Evolutionary conservation across 2,329 filamentous ascomycete species (phyloP), one percentile per base, ranked within the genome.

Genomic region (Venturia pyrina): DNA sequence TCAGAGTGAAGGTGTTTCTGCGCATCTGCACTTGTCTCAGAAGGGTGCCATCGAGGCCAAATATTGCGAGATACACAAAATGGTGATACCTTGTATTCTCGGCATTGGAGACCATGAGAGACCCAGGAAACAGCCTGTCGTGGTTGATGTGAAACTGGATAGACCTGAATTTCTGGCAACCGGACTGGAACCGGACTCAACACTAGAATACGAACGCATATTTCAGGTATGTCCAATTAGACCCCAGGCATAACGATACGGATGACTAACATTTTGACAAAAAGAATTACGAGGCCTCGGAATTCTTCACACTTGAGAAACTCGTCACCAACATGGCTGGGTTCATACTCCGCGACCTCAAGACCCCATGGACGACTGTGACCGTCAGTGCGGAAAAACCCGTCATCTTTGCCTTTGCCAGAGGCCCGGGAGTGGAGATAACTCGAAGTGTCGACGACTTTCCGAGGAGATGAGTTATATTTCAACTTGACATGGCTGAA

Each of bases 21-120:
- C 53, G n/a, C 28, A 46, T 13, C 24, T 21, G 17, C 44, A 57
- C 21, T n/a, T 44, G 8, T 21, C 40, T 10, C n/a, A 37, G 40
- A n/a, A 24, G 4, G n/a, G 44, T 1, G n/a, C 17, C 15, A n/a
- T 66, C 8, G n/a, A 41, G 44, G 28, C 62, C 10, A 53, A 53
- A 21, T 53, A 53, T 53, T 53, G 21, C 48, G 48, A 53, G 13
- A 53, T 53, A 32, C 63, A 62, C 11, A 43, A 46, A 6, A 28
- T 66, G 6, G 21, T 24, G 13, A 24, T 66, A 15, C 41, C 37
- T 11, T 66, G 64, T 24, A 50, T 66, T 32, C 44, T 66, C 15
- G 64, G 64, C 8, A 62, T 66, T 11, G 59, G 64, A 21, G 56
- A 24, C 10, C 53, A 66, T 44, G 64, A 66, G 64, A 19, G 64